These are phyloP conservation scores for Hypsizygus ulmarius DNA, from an alignment of 1,284 basidiomycete species.

Conservation along the genomic window DNA sequence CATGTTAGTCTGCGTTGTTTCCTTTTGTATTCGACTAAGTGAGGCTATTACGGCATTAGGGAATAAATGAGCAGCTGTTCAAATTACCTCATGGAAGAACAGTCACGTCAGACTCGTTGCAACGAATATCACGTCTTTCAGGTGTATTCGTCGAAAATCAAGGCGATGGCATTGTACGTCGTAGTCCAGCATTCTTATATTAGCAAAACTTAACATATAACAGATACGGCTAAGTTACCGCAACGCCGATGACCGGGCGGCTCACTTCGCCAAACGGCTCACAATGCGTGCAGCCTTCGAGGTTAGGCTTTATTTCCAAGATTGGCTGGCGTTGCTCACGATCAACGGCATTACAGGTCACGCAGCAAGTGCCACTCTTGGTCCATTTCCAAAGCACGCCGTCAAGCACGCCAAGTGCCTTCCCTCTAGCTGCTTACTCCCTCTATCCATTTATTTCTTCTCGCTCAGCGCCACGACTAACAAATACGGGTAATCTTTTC, in stretches of 20 bases:
- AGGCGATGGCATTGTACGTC: constrained; percentile 44
- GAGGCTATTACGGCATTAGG: constrained; percentile 31
- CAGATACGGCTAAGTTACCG: constrained; percentile 58
- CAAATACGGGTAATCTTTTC: constrained; percentile 45
- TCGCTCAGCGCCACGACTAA: constrained; percentile 46
- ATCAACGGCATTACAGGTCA: neutral
- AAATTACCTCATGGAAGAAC: constrained; percentile 44
- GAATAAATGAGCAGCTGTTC: constrained; percentile 47
- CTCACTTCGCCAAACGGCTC: constrained; percentile 48
- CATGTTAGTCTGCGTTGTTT: constrained; percentile 34
- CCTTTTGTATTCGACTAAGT: neutral
- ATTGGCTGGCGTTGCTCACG: neutral
- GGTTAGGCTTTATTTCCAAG: constrained; percentile 33
- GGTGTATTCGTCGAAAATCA: constrained; percentile 59
- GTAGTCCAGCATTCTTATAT: neutral
- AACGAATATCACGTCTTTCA: constrained; percentile 63
- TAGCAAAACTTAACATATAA: constrained; percentile 6
- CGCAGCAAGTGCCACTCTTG: constrained; percentile 16
- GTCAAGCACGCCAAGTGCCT: constrained; percentile 20
- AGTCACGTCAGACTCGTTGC: constrained; percentile 45
- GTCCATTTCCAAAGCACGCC: constrained; percentile 11
- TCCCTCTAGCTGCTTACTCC: constrained; percentile 48
- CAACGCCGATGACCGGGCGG: constrained; percentile 33
- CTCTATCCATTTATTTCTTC: constrained; percentile 62
- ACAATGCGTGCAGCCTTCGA: constrained; percentile 48